These are phyloP conservation scores for Phytophthora pisi DNA, from an alignment of 352 stramenopile genomes.

Conservation along the genomic window DNA sequence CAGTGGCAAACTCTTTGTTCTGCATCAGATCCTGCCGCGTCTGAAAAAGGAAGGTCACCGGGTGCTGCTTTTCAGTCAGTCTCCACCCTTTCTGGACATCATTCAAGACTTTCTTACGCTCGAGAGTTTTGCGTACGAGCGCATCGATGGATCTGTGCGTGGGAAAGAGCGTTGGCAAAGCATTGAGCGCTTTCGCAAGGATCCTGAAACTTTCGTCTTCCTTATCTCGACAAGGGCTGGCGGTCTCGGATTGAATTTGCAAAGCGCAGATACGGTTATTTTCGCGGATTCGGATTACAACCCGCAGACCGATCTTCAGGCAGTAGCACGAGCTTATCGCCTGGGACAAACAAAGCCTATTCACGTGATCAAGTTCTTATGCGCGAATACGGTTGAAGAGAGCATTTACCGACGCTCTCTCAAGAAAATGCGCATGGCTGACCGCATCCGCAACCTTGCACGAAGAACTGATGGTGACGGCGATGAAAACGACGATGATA, in stretches of 20 bases:
- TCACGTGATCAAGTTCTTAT: constrained; percentile 81
- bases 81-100: constrained; percentile 76
- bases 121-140: constrained; percentile 78
- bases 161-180: constrained; percentile 82
- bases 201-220: constrained; percentile 90
- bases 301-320: constrained; percentile 73
- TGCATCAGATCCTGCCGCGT: constrained; percentile 83
- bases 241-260: constrained; percentile 72
- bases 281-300: constrained; percentile 86
- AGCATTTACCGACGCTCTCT: constrained; percentile 77
- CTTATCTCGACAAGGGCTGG: constrained; percentile 78
- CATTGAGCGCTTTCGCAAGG: constrained; percentile 85
- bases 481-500: constrained; percentile 44
- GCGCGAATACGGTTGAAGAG: constrained; percentile 78
- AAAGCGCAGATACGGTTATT: constrained; percentile 85
- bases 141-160: constrained; percentile 76
- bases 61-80: constrained; percentile 84
- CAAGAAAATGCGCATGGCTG: constrained; percentile 76
- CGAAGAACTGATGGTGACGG: constrained; percentile 34
- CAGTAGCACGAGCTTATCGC: constrained; percentile 70
- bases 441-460: constrained; percentile 74
- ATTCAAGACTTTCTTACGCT: constrained; percentile 83
- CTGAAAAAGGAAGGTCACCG: constrained; percentile 85
- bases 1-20: constrained; percentile 84
- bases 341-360: constrained; percentile 80